These are phyloP conservation scores for Solanum chacoense DNA, from an alignment of 305 asterid genomes.

Conservation along the genomic window DNA sequence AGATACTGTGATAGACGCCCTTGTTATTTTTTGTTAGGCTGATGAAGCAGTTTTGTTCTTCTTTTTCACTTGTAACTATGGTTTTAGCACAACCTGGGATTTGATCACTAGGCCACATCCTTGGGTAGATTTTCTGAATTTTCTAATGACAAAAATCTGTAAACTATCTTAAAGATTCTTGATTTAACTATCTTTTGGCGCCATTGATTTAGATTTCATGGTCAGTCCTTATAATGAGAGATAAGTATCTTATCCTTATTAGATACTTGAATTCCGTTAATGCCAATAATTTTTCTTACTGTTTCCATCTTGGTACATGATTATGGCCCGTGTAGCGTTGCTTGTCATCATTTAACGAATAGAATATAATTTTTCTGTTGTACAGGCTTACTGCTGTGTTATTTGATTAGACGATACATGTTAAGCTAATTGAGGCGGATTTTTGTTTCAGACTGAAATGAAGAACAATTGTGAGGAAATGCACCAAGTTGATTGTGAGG, in stretches of 20 bases:
- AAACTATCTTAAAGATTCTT: background rate
- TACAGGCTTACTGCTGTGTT: background rate
- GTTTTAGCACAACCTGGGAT: no score
- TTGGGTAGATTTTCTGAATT: background rate
- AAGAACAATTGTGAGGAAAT: slow-evolving; percentile 21
- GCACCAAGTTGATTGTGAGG: slow-evolving; percentile 19
- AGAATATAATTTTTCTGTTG: background rate
- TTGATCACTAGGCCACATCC: background rate
- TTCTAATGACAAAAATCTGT: background rate
- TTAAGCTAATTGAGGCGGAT: background rate
- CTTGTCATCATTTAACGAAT: background rate
- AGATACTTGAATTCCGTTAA: background rate
- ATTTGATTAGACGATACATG: background rate
- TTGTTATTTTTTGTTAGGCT: no score
- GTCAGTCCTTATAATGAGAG: background rate
- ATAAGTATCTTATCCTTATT: background rate
- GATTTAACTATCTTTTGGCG: background rate
- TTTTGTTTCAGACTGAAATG: slow-evolving; percentile 25
- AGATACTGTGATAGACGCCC: no score
- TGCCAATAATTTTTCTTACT: background rate
- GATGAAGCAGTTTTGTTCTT: no score
- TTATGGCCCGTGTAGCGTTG: background rate
- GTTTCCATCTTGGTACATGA: background rate
- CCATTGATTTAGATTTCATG: background rate
- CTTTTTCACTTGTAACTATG: no score